phyloP scores from a whole-genome alignment of 2,329 filamentous ascomycete genomes.

The Pestalotiopsis sp. region DNA sequence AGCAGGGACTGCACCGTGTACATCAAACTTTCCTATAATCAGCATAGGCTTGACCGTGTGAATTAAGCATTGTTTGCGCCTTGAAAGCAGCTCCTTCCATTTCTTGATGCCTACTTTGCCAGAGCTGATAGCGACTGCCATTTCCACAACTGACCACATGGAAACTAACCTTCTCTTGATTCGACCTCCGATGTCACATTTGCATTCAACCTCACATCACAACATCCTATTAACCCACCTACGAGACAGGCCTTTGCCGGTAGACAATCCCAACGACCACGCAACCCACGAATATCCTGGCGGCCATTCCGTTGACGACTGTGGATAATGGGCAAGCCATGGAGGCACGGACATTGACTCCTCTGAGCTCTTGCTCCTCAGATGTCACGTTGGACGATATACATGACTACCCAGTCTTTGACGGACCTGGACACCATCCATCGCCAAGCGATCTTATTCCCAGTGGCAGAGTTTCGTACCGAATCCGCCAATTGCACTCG shows the following conservation, averaged over 20 bases:
- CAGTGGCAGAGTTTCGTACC: constrained; percentile 34
- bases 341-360: background rate
- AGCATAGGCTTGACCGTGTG: constrained; percentile 25
- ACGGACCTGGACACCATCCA: background rate
- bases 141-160: background rate
- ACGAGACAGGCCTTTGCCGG: background rate
- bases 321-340: background rate
- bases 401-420: background rate
- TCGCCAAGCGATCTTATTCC: constrained; percentile 23
- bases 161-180: background rate
- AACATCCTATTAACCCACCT: background rate
- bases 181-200: background rate
- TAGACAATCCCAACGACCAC: background rate
- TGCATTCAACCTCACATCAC: background rate
- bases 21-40: constrained; percentile 36
- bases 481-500: constrained; percentile 31
- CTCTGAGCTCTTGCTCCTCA: background rate
- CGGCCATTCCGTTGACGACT: background rate
- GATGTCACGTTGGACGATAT: background rate
- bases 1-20: constrained; percentile 32
- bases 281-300: background rate
- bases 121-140: background rate
- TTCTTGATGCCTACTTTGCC: background rate
- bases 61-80: constrained; percentile 25
- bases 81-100: constrained; percentile 19